phyloP scores from a whole-genome alignment of 1,284 basidiomycete species.

The Stygiomarasmius scandens region DNA sequence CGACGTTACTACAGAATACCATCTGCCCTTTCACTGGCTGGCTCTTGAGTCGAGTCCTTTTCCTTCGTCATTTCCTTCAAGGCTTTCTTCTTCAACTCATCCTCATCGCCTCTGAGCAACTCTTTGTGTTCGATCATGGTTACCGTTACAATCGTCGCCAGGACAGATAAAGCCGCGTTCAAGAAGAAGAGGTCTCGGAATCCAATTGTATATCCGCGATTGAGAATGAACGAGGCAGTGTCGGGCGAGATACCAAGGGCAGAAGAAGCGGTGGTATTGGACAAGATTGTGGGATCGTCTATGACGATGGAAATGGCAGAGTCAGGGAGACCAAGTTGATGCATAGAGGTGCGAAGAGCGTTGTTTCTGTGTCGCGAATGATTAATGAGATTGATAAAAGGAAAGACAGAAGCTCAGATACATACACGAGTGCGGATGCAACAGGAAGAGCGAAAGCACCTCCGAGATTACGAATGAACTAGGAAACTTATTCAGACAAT shows the following conservation, averaged over 20 bases:
- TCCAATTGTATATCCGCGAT: conserved; percentile 55
- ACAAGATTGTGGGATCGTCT: conserved; percentile 51
- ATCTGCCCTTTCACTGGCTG: too few species aligned
- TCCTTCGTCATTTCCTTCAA: conserved; percentile 3
- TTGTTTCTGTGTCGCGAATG: conserved; percentile 49
- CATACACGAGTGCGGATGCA: conserved; percentile 58
- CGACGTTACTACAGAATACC: too few species aligned
- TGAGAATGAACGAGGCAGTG: conserved; percentile 45
- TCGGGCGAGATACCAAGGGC: conserved; percentile 37
- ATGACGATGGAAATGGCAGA: conserved; percentile 44
- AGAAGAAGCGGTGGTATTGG: conserved; percentile 26
- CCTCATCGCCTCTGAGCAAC: conserved; percentile 59
- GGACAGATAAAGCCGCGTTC: conserved; percentile 48
- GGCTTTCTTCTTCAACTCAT: conserved; percentile 34
- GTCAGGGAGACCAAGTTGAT: conserved; percentile 35
- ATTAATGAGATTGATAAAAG: neutral
- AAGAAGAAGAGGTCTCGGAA: conserved; percentile 62
- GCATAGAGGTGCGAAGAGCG: conserved; percentile 46
- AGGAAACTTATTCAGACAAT: neutral
- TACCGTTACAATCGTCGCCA: conserved; percentile 53
- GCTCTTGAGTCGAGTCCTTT: neutral
- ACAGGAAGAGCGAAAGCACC: conserved; percentile 66
- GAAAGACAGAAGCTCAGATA: neutral
- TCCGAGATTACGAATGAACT: conserved; percentile 69
- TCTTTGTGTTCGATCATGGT: conserved; percentile 62